Percentiles rank a stretch among this genome's conserved stretches.
phyloP scores from a whole-genome alignment of 2,329 filamentous ascomycete species.

The Pestalotiopsis sp. region DNA sequence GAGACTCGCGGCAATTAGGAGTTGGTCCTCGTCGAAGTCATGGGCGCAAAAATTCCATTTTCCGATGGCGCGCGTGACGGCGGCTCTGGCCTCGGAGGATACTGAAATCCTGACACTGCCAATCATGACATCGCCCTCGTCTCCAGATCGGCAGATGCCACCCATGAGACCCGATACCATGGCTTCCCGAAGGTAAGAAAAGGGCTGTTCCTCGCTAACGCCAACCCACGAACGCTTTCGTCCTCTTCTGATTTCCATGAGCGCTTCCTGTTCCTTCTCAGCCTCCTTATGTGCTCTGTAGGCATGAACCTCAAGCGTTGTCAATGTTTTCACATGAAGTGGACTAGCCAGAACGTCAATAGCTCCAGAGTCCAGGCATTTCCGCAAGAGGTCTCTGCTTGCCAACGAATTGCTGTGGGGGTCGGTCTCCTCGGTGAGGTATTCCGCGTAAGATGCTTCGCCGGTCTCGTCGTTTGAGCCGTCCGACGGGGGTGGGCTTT shows the following conservation, averaged over 20 bases:
- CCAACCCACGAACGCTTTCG: conserved; percentile 93
- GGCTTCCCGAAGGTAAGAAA: conserved; percentile 84
- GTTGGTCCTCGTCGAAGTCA: conserved; percentile 85
- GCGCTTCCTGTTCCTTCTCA: conserved; percentile 69
- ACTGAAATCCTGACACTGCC: conserved; percentile 69
- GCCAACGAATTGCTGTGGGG: conserved; percentile 35
- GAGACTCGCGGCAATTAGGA: conserved; percentile 79
- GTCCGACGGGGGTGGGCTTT: conserved; percentile 29
- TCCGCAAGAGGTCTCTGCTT: conserved; percentile 56
- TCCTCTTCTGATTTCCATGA: conserved; percentile 71
- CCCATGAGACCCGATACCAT: conserved; percentile 94
- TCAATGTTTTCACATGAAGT: conserved; percentile 71
- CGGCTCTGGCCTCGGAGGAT: conserved; percentile 61
- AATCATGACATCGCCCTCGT: conserved; percentile 65
- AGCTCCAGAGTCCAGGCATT: conserved; percentile 83
- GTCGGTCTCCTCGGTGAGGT: conserved; percentile 23
- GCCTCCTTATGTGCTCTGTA: conserved; percentile 82
- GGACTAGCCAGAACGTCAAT: conserved; percentile 84
- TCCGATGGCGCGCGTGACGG: conserved; percentile 70
- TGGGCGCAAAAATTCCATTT: conserved; percentile 90
- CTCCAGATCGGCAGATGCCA: conserved; percentile 74
- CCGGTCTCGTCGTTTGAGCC: conserved; percentile 27
- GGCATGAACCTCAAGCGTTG: conserved; percentile 78
- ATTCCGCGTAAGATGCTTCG: conserved; percentile 23
- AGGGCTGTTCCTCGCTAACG: conserved; percentile 80